Base-by-base conservation (phyloP, 352 stramenopile genomes). In the Phytopythium helicoides region DNA sequence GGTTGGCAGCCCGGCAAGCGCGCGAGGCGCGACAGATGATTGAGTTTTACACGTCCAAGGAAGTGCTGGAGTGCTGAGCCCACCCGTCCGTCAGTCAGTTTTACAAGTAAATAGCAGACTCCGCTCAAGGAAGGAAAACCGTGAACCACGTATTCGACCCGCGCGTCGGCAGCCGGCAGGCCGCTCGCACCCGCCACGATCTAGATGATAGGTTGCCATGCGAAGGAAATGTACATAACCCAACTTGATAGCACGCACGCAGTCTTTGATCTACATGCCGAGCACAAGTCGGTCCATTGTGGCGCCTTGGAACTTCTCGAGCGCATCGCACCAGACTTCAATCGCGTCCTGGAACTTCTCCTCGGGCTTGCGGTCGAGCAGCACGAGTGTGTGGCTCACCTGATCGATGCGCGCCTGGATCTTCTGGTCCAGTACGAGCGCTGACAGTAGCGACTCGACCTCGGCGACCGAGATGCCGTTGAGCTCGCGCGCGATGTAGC, bases 371-470 rank as follows among this genome's bases (percentile, higher is more conserved):
- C 65, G 63, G 46, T 88, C 74, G 36, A 85, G 41, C 9, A 94
- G 66, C 52, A 93, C 76, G 26, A 94, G 66, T 37, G 76, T 89
- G 55, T 91, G 82, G 34, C 76, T 60, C 18, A 93, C 67, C 58
- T 98, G 92, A 68, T 99, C 95, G 65, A 99, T 97, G 23, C 76
- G 68, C 10, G 89, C 94, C 22, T 95, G 68, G 51, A 99, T 89
- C 41, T 88, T 92, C 33, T 87, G 86, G 75, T 98, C 91, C 45
- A 98, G 64, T 53, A 98, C 96, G 4, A 98, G 68, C 48, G 81
- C 68, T 44, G 96, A 94, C 21, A 98, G 60, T 47, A 99, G 67
- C 46, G 81, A 91, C 60, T 99, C 94, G 4, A 98, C 93, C 52
- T 98, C 90, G 0, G 71, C 63, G 1, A 96, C 64, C 3, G 86